phyloP scores from a whole-genome alignment of 352 stramenopile species.

The Labyrinthula sp. region DNA sequence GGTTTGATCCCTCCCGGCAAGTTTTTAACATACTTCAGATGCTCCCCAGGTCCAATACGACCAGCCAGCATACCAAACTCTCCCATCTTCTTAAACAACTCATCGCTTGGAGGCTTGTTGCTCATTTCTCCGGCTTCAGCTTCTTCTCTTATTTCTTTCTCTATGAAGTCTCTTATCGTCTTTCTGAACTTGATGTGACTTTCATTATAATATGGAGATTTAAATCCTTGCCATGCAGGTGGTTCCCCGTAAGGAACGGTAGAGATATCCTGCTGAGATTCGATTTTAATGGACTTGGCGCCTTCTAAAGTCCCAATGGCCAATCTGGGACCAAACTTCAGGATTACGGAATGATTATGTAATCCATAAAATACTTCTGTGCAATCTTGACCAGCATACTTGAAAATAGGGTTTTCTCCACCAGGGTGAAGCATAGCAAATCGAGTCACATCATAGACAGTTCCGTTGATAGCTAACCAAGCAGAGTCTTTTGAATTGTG shows the following conservation, averaged over 20 bases:
- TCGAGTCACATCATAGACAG: slow-evolving; percentile 23
- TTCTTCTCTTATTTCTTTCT: slow-evolving; percentile 20
- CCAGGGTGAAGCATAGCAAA: slow-evolving; percentile 23
- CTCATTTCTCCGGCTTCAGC: slow-evolving; percentile 22
- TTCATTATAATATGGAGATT: slow-evolving; percentile 13
- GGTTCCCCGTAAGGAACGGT: slow-evolving; percentile 12
- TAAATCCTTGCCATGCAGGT: slow-evolving; percentile 10
- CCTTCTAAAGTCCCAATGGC: slow-evolving; percentile 16
- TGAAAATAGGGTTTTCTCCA: slow-evolving; percentile 13
- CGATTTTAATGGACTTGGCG: not conserved
- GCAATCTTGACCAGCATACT: slow-evolving; percentile 25
- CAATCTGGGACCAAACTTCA: slow-evolving; percentile 13
- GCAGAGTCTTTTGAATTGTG: slow-evolving; percentile 12
- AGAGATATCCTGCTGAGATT: slow-evolving; percentile 1
- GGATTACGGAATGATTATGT: slow-evolving; percentile 13
- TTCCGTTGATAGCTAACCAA: slow-evolving; percentile 24
- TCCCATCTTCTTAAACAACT: slow-evolving; percentile 22
- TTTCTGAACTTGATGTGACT: slow-evolving; percentile 15
- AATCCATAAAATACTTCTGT: slow-evolving; percentile 26
- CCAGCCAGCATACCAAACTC: slow-evolving; percentile 16
- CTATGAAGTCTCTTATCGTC: slow-evolving; percentile 11
- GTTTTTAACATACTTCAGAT: slow-evolving; percentile 20
- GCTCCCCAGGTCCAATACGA: slow-evolving; percentile 17
- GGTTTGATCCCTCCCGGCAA: slow-evolving; percentile 19
- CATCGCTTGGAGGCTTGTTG: slow-evolving; percentile 17